Percentiles rank a stretch among this genome's conserved stretches.
Evolutionary conservation across 2,329 filamentous ascomycete genomes (phyloP).

Genomic region (Phyllosticta citriasiana): DNA sequence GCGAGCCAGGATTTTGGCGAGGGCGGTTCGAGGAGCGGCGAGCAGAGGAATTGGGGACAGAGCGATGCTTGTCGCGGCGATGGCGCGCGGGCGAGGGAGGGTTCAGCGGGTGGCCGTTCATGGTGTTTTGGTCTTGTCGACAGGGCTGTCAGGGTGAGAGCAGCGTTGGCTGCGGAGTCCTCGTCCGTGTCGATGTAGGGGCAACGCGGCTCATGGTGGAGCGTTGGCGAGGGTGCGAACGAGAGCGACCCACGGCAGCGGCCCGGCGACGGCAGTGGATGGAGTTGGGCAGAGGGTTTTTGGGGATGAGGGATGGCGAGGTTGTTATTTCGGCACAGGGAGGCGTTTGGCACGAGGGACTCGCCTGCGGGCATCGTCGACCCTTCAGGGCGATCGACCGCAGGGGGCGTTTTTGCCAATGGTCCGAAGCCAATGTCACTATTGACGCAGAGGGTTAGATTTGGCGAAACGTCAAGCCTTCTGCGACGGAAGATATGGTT

Average conservation of each 20-base stretch:
- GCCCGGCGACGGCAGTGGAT: neutral
- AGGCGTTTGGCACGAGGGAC: neutral
- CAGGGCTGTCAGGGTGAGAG: slow-evolving; percentile 19
- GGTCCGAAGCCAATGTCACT: neutral
- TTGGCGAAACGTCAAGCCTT: neutral
- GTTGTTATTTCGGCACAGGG: neutral
- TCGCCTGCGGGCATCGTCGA: neutral
- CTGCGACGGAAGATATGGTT: neutral
- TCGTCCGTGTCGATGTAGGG: slow-evolving; percentile 1
- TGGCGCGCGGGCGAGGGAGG: neutral
- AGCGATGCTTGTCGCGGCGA: slow-evolving; percentile 6
- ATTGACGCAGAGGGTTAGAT: neutral
- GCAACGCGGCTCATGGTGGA: neutral
- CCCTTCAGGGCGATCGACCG: neutral
- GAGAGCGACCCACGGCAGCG: neutral
- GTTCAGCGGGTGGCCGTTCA: neutral
- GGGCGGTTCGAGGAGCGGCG: slow-evolving; percentile 27
- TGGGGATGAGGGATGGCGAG: neutral
- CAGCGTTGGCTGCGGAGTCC: slow-evolving; percentile 12
- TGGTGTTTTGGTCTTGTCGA: neutral
- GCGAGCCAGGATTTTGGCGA: slow-evolving; percentile 38
- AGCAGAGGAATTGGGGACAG: slow-evolving; percentile 11
- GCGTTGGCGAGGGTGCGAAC: neutral
- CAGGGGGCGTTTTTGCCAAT: neutral
- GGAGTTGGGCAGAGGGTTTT: neutral